A percentile compares a stretch with the other conserved stretches of the same genome.
Conservation (phyloP, 805 yeast species). For the Cyberlindnera mississippiensis region DNA sequence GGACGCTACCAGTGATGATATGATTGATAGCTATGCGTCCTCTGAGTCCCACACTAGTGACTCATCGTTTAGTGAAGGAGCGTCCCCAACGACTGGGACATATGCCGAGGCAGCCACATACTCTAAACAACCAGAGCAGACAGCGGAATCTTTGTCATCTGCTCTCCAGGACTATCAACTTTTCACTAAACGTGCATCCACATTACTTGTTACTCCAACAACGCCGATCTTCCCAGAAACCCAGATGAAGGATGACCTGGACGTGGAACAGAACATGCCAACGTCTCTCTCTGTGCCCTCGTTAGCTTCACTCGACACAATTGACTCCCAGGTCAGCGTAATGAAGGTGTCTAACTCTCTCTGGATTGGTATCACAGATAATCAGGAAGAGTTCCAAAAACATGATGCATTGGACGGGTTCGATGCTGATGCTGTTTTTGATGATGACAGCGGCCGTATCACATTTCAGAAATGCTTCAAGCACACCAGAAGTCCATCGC, state of each 20-base stretch:
- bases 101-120: no score
- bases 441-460: conserved; percentile 4
- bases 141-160: conserved; percentile 10
- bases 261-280: background rate
- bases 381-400: background rate
- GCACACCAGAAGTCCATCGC: background rate
- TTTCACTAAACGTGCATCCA: conserved; percentile 11
- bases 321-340: conserved; percentile 18
- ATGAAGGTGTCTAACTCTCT: conserved; percentile 19
- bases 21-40: no score
- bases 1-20: conserved; percentile 1
- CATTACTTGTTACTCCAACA: conserved; percentile 3
- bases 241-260: no score
- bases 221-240: conserved; percentile 1
- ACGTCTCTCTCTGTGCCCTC: conserved; percentile 22
- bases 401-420: conserved; percentile 15
- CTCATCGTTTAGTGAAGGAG: background rate
- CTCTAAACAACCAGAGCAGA: no score
- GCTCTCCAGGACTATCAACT: conserved; percentile 24
- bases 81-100: background rate
- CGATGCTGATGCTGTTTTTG: conserved; percentile 15
- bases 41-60: background rate
- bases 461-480: background rate
- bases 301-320: conserved; percentile 9
- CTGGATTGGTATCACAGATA: conserved; percentile 24